phyloP scores from a whole-genome alignment of 257 asterid genomes.

The Forsythia suspensa region DNA sequence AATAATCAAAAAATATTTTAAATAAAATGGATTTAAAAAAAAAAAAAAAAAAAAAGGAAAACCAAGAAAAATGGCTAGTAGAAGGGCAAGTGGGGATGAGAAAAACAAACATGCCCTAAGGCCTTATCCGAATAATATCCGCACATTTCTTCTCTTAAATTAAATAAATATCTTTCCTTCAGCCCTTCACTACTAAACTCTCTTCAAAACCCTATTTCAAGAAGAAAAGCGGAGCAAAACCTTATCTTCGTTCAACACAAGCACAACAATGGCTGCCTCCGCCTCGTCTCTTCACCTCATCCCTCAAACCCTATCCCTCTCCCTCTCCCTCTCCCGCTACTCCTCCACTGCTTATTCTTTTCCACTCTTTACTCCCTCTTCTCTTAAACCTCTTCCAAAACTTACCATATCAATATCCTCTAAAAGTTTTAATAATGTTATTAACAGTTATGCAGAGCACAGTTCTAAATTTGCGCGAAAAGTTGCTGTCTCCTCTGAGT shows the following conservation, averaged over 20 bases:
- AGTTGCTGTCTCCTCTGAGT: slow-evolving; percentile 64
- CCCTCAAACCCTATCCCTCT: slow-evolving; percentile 57
- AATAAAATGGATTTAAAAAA: no score
- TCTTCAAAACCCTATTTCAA: slow-evolving; percentile 13
- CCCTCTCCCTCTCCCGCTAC: slow-evolving; percentile 36
- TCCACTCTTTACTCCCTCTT: slow-evolving; percentile 34
- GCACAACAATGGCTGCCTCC: slow-evolving; percentile 58
- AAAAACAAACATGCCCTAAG: slow-evolving; percentile 8
- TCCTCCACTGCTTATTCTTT: slow-evolving; percentile 31
- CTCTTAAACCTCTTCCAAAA: slow-evolving; percentile 44
- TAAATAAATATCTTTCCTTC: slow-evolving; percentile 5
- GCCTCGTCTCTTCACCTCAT: slow-evolving; percentile 47
- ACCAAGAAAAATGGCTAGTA: no score
- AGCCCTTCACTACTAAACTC: neutral
- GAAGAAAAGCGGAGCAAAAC: slow-evolving; percentile 14
- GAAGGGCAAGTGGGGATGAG: no score
- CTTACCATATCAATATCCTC: slow-evolving; percentile 33
- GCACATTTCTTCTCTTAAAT: neutral
- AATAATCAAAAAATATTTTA: no score
- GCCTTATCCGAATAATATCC: slow-evolving; percentile 21
- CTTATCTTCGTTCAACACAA: slow-evolving; percentile 32
- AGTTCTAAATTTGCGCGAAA: slow-evolving; percentile 37
- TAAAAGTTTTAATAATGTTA: neutral
- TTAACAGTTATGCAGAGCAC: neutral
- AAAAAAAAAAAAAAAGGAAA: no score